phyloP scores from a whole-genome alignment of 2,329 filamentous ascomycete genomes.

The Pyrenochaeta sp. region DNA sequence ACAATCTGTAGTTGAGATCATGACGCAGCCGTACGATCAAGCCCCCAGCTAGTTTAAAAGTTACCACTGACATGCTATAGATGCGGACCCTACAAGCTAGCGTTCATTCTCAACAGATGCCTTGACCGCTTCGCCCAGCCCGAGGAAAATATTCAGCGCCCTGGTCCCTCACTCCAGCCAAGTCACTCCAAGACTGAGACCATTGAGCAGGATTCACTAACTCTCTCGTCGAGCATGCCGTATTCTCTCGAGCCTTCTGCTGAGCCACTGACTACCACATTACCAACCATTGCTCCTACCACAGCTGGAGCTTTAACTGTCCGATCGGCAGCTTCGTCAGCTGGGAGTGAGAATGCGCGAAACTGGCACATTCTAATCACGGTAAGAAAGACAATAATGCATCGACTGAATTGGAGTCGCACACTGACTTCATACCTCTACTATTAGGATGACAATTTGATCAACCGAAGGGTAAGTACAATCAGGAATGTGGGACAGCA shows the following conservation, averaged over 20 bases:
- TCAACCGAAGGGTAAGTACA: conserved; percentile 47
- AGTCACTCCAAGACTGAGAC: neutral
- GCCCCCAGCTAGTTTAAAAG: neutral
- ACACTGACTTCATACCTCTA: neutral
- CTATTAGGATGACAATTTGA: conserved; percentile 46
- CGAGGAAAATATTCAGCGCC: conserved; percentile 26
- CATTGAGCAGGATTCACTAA: neutral
- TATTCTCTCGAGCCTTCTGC: neutral
- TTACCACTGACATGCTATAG: conserved; percentile 18
- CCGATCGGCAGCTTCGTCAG: neutral
- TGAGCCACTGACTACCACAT: neutral
- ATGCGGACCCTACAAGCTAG: conserved; percentile 46
- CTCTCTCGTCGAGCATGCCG: neutral
- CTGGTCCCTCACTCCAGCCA: neutral
- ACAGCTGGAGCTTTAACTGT: neutral
- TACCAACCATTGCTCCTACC: neutral
- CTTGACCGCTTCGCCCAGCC: conserved; percentile 34
- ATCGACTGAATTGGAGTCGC: neutral
- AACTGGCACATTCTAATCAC: neutral
- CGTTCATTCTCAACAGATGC: conserved; percentile 39
- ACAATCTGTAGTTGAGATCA: conserved; percentile 44
- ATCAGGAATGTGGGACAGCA: neutral
- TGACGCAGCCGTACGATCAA: conserved; percentile 44
- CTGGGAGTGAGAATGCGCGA: neutral
- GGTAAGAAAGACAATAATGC: neutral